Percentiles rank a stretch among this genome's conserved stretches.
phyloP scores from a whole-genome alignment of 192 early-diverging fungal genomes.

The Geranomyces variabilis region DNA sequence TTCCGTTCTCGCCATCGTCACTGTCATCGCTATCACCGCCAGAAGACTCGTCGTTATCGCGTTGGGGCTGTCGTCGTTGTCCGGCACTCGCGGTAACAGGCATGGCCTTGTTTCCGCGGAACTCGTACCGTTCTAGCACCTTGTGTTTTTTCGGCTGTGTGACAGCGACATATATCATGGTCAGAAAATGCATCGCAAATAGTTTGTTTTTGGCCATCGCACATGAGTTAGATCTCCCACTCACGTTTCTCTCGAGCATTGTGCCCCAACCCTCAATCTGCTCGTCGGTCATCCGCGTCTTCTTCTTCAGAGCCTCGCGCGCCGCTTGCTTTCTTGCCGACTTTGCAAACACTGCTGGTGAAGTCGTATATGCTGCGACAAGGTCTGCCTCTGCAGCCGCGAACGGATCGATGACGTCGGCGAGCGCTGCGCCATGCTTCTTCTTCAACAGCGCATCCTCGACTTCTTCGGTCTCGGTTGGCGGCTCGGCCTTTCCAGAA shows the following conservation, averaged over 20 bases:
- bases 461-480: background rate
- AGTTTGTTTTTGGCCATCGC: too few species aligned
- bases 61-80: background rate
- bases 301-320: conserved; percentile 60
- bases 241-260: conserved; percentile 85
- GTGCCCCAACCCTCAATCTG: conserved; percentile 92
- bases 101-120: conserved; percentile 52
- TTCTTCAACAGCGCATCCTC: background rate
- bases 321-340: conserved; percentile 63
- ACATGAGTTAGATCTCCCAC: too few species aligned
- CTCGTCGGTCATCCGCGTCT: conserved; percentile 82
- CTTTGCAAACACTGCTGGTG: conserved; percentile 67
- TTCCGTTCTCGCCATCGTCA: conserved; percentile 5
- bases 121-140: conserved; percentile 64
- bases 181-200: conserved; percentile 11
- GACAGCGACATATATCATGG: background rate
- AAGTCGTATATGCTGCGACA: conserved; percentile 57
- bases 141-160: conserved; percentile 67
- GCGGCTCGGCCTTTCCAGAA: conserved; percentile 56
- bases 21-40: background rate
- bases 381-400: conserved; percentile 62
- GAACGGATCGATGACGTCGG: conserved; percentile 55
- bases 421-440: background rate
- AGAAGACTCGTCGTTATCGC: background rate
- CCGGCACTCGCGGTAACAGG: conserved; percentile 2